Conservation (phyloP, 129 eudicot genomes). For the Helianthus tuberosus region DNA sequence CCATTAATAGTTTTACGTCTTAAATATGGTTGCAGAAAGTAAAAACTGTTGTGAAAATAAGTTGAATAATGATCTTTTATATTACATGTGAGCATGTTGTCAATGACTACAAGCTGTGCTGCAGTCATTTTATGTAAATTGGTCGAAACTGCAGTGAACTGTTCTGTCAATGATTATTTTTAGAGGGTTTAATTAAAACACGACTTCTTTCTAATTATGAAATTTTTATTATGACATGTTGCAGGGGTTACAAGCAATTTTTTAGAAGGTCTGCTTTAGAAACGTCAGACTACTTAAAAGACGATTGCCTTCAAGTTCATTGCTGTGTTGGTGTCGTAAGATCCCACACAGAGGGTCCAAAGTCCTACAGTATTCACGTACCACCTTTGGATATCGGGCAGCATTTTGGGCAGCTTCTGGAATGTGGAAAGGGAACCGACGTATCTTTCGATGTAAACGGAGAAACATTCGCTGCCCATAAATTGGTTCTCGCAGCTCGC, state of each 20-base stretch:
- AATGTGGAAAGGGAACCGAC: slow-evolving; percentile 53
- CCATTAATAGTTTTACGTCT: background rate
- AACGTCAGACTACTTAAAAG: slow-evolving; percentile 73
- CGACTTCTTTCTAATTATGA: background rate
- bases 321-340: slow-evolving; percentile 90
- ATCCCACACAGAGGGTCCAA: slow-evolving; percentile 77
- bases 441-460: slow-evolving; percentile 57
- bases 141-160: background rate
- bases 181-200: background rate
- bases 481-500: slow-evolving; percentile 68
- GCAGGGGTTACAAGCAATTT: slow-evolving; percentile 91
- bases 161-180: background rate
- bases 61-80: too few species aligned
- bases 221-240: slow-evolving; percentile 23
- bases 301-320: slow-evolving; percentile 84
- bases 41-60: too few species aligned
- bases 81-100: background rate
- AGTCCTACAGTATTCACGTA: slow-evolving; percentile 58
- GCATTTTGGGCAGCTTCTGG: slow-evolving; percentile 61
- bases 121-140: background rate
- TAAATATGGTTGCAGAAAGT: too few species aligned
- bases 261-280: slow-evolving; percentile 68
- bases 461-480: slow-evolving; percentile 61
- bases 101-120: background rate
- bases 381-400: slow-evolving; percentile 62